Evolutionary conservation across 2,329 filamentous ascomycete species (phyloP).

Genomic region (Grosmannia serpens): DNA sequence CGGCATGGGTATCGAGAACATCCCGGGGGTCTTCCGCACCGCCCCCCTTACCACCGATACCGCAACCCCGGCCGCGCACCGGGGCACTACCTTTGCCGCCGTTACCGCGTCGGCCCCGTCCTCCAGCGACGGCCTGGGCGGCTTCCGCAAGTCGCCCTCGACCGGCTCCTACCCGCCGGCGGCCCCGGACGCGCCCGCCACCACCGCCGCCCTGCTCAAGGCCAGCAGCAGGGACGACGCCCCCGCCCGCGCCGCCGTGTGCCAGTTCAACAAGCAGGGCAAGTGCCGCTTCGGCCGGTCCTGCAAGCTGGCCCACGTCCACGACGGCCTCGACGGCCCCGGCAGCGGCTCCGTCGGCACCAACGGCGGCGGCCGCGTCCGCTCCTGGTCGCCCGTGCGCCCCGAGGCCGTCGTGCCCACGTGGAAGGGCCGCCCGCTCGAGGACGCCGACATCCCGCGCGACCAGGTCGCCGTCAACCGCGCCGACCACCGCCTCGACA

Average conservation of each 20-base stretch:
- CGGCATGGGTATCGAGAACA: constrained; percentile 36
- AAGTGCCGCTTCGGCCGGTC: constrained; percentile 19
- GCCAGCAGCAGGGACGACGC: neutral
- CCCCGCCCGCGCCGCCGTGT: constrained; percentile 9
- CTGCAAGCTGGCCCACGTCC: constrained; percentile 18
- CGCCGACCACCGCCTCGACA: constrained; percentile 18
- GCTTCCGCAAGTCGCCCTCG: neutral
- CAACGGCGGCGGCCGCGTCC: neutral
- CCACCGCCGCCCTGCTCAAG: neutral
- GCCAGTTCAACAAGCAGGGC: constrained; percentile 16
- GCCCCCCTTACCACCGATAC: neutral
- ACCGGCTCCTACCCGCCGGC: neutral
- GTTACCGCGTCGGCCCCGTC: neutral
- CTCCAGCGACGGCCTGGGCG: neutral
- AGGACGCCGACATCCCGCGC: constrained; percentile 13
- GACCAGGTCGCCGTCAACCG: constrained; percentile 18
- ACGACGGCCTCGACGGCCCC: neutral
- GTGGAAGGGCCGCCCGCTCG: neutral
- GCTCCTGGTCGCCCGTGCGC: neutral
- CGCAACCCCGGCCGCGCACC: neutral
- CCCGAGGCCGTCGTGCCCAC: neutral
- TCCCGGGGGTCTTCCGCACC: constrained; percentile 38
- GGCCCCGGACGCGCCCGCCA: too few species aligned
- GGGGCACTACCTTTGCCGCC: neutral
- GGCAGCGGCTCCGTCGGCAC: neutral